Conservation (phyloP, 352 stramenopile species). For the Thalassiosira sp. region DNA sequence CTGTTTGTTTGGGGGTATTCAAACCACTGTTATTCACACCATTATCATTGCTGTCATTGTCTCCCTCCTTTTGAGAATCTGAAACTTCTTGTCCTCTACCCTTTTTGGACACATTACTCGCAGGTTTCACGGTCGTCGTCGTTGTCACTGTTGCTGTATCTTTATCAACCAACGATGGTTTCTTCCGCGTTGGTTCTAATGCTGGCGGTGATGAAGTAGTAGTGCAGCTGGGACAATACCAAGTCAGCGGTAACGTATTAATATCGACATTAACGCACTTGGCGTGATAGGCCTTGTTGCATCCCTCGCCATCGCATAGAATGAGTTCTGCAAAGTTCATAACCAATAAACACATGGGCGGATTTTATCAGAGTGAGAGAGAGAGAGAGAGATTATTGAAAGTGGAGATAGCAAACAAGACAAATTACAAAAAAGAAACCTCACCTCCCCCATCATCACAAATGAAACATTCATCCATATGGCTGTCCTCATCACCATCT, state of each 20-base stretch:
- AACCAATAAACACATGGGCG: too few relatives aligned
- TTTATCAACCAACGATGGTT: background rate
- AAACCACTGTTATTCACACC: too few relatives aligned
- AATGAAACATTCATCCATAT: conserved; percentile 34
- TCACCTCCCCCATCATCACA: conserved; percentile 29
- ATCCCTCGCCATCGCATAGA: conserved; percentile 32
- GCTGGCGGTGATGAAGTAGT: too few relatives aligned
- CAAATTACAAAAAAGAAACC: background rate
- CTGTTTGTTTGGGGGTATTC: too few relatives aligned
- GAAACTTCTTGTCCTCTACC: background rate
- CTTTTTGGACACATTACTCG: background rate
- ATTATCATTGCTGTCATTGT: background rate
- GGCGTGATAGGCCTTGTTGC: conserved; percentile 27
- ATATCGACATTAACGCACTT: conserved; percentile 20
- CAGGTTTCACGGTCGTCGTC: background rate
- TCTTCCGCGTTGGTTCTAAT: too few relatives aligned
- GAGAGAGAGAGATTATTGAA: background rate
- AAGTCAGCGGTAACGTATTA: conserved; percentile 18
- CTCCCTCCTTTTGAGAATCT: background rate
- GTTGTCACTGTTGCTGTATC: background rate
- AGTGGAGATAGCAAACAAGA: too few relatives aligned
- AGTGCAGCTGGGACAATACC: conserved; percentile 17
- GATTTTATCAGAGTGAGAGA: background rate
- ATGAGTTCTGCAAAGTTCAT: conserved; percentile 10
- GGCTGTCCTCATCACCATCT: conserved; percentile 4